These are phyloP conservation scores for Tylopilus balloui DNA, from an alignment of 768 basidiomycete species.

Conservation along the genomic window DNA sequence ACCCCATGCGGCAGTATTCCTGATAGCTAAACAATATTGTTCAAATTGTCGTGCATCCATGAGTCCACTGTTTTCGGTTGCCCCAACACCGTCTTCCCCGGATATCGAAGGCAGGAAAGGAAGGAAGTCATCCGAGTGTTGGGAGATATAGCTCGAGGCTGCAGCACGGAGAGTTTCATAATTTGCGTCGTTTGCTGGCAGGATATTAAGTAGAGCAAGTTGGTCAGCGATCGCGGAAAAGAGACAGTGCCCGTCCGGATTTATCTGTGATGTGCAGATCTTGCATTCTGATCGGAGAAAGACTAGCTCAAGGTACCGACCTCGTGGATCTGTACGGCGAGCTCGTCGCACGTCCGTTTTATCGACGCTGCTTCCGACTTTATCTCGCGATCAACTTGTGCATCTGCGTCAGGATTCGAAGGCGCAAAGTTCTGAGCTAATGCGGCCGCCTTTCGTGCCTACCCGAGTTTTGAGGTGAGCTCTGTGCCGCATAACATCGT, in stretches of 20 bases:
- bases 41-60: conserved; percentile 66
- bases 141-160: conserved; percentile 77
- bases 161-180: conserved; percentile 58
- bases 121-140: conserved; percentile 85
- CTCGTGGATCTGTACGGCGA: conserved; percentile 64
- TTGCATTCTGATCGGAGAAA: conserved; percentile 1
- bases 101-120: conserved; percentile 81
- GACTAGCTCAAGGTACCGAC: conserved; percentile 33
- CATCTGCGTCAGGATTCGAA: conserved; percentile 56
- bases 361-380: conserved; percentile 67
- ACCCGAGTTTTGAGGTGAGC: conserved; percentile 5
- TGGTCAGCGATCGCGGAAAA: conserved; percentile 95
- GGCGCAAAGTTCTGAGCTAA: conserved; percentile 50
- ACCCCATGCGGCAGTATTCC: conserved; percentile 89
- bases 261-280: conserved; percentile 53
- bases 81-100: conserved; percentile 65
- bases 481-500: neutral
- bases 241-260: conserved; percentile 94
- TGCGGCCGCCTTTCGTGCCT: conserved; percentile 73
- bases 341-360: conserved; percentile 55
- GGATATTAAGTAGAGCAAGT: conserved; percentile 63
- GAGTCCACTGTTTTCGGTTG: conserved; percentile 54
- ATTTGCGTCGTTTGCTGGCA: conserved; percentile 54
- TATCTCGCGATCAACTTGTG: conserved; percentile 57
- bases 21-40: conserved; percentile 72